Conservation (phyloP, 192 early-diverging fungal species). For the Oehlia diaphana region DNA sequence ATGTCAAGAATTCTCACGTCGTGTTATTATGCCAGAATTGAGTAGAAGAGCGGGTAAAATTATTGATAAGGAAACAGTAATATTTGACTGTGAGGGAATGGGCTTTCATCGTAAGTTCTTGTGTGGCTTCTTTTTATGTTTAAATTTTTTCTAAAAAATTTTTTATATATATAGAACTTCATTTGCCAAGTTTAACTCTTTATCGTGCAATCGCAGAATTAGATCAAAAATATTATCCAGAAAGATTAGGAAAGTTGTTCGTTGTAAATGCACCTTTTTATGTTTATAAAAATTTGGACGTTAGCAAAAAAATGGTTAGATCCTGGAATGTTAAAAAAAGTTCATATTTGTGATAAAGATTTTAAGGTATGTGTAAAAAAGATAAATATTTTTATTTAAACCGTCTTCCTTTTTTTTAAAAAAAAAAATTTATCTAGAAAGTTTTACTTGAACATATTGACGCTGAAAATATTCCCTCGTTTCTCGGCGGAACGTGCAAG, state of each 20-base stretch:
- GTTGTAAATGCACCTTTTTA: constrained; percentile 91
- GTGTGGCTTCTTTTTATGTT: not conserved
- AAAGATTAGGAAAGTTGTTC: constrained; percentile 87
- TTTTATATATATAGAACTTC: constrained; percentile 44
- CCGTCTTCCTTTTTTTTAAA: constrained; percentile 53
- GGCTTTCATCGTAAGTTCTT: constrained; percentile 65
- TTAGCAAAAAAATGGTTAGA: constrained; percentile 78
- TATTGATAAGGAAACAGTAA: constrained; percentile 83
- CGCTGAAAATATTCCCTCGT: constrained; percentile 65
- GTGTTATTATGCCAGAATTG: constrained; percentile 77
- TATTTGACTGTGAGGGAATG: constrained; percentile 92
- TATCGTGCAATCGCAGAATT: constrained; percentile 73
- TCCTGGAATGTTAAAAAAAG: constrained; percentile 61
- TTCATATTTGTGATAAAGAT: constrained; percentile 31
- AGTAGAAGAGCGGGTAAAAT: constrained; percentile 58
- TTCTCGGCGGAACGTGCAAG: constrained; percentile 70
- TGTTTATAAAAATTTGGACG: constrained; percentile 84
- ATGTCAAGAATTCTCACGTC: constrained; percentile 71
- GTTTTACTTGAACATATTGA: constrained; percentile 63
- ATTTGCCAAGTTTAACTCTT: constrained; percentile 68
- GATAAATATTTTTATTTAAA: not conserved
- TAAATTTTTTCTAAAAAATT: not conserved
- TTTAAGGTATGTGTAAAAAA: not conserved
- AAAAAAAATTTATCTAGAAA: constrained; percentile 36
- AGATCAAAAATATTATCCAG: constrained; percentile 95